A percentile compares a stretch with the other conserved stretches of the same genome.
Evolutionary conservation across 2,329 filamentous ascomycete genomes (phyloP).

Genomic region (Cadophora sp.): DNA sequence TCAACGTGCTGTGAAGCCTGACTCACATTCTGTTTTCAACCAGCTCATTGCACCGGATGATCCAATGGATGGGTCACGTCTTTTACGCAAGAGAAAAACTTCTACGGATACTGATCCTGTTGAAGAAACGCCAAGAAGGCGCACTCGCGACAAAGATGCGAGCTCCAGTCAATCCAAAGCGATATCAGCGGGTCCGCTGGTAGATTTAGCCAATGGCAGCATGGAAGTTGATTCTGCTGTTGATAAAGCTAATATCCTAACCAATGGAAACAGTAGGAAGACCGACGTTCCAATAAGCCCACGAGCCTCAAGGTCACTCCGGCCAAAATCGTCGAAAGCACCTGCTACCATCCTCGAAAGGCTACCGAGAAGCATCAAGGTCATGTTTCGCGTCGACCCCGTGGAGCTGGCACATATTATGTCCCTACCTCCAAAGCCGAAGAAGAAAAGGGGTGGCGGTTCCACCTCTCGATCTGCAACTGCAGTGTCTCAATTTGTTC

Average conservation of each 20-base stretch:
- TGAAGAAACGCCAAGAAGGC: conserved; percentile 63
- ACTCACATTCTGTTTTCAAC: conserved; percentile 80
- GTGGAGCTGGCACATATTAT: conserved; percentile 66
- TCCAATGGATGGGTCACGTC: conserved; percentile 76
- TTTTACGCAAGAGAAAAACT: conserved; percentile 84
- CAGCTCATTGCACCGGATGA: conserved; percentile 75
- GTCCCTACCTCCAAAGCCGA: conserved; percentile 62
- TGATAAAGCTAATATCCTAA: conserved; percentile 24
- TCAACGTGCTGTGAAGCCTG: conserved; percentile 66
- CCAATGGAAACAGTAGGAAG: conserved; percentile 36
- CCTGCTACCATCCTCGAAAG: conserved; percentile 49
- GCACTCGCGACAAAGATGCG: conserved; percentile 44
- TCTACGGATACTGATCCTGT: conserved; percentile 67
- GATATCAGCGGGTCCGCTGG: conserved; percentile 19
- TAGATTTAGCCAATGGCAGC: conserved; percentile 18
- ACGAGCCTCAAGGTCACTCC: conserved; percentile 63
- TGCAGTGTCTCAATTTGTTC: conserved; percentile 44
- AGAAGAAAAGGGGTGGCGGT: conserved; percentile 44
- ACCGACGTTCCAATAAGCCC: conserved; percentile 43
- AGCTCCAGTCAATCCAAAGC: conserved; percentile 33
- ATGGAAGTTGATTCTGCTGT: conserved; percentile 28
- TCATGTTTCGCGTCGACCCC: conserved; percentile 65
- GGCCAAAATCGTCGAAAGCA: conserved; percentile 54
- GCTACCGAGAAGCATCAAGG: conserved; percentile 50
- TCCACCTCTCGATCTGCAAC: conserved; percentile 50